Percentiles rank a stretch among this genome's conserved stretches.
Conservation (phyloP, 768 basidiomycete genomes). For the Amanita jacksonii region DNA sequence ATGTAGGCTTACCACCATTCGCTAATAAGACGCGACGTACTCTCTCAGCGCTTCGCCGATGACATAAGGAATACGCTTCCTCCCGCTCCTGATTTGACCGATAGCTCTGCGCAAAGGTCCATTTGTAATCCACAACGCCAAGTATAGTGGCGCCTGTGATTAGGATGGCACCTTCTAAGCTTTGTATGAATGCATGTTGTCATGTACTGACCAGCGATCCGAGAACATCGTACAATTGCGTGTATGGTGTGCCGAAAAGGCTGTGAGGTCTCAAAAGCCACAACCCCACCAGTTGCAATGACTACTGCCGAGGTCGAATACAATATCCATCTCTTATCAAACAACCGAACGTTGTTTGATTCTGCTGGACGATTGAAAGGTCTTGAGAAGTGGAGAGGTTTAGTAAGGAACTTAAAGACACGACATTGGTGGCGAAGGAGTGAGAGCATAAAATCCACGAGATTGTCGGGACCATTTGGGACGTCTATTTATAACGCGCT, state of each 20-base stretch:
- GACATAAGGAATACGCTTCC: conserved; percentile 65
- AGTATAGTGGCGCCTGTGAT: conserved; percentile 47
- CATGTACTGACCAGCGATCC: conserved; percentile 51
- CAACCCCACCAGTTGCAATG: conserved; percentile 25
- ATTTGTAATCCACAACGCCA: conserved; percentile 65
- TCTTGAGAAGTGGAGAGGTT: background rate
- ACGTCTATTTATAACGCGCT: background rate
- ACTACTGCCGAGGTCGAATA: conserved; percentile 28
- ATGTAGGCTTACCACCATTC: conserved; percentile 71
- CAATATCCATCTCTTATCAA: conserved; percentile 21
- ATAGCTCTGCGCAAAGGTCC: conserved; percentile 48
- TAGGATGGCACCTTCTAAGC: conserved; percentile 15
- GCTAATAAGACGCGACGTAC: conserved; percentile 77
- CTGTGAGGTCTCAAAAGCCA: conserved; percentile 59
- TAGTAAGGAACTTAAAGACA: background rate
- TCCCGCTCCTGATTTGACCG: conserved; percentile 37
- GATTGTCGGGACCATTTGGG: background rate
- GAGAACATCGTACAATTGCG: conserved; percentile 69
- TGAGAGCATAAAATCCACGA: conserved; percentile 1
- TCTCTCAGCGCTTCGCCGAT: conserved; percentile 71
- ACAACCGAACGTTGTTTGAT: background rate
- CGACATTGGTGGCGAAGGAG: background rate
- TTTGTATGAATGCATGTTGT: conserved; percentile 13
- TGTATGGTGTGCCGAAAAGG: conserved; percentile 69
- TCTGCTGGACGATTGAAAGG: background rate